phyloP scores from a whole-genome alignment of 805 yeast species.

The Suhomyces pyralidae region DNA sequence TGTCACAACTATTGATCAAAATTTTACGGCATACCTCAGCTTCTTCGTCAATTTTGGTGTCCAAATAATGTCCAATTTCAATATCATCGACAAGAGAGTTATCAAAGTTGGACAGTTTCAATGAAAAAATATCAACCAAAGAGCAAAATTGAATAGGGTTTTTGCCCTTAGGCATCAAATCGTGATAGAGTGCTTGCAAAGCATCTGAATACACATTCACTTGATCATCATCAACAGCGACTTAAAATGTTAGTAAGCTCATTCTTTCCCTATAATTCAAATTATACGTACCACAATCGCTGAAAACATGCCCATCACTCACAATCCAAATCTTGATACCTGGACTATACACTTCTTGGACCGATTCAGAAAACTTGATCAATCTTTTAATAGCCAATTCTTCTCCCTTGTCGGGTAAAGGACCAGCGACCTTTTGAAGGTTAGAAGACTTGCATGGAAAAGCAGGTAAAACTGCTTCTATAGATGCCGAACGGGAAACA shows the following conservation, averaged over 20 bases:
- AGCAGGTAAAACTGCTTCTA: constrained; percentile 61
- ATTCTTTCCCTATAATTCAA: background rate
- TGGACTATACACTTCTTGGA: constrained; percentile 45
- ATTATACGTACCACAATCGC: constrained; percentile 42
- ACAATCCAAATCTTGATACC: constrained; percentile 57
- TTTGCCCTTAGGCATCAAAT: constrained; percentile 28
- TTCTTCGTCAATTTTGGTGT: constrained; percentile 29
- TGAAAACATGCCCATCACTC: constrained; percentile 64
- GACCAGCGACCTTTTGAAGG: constrained; percentile 46
- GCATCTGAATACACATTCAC: constrained; percentile 48
- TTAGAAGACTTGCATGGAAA: constrained; percentile 67
- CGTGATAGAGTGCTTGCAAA: constrained; percentile 42
- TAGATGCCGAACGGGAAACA: constrained; percentile 44
- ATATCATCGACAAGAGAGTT: constrained; percentile 17
- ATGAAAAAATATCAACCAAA: constrained; percentile 33
- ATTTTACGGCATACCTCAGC: constrained; percentile 38
- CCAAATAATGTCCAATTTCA: constrained; percentile 28
- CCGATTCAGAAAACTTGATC: constrained; percentile 26
- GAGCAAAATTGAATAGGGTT: constrained; percentile 31
- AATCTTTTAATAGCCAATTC: constrained; percentile 32
- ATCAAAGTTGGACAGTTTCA: constrained; percentile 14
- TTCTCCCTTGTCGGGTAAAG: constrained; percentile 53
- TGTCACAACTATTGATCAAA: constrained; percentile 36
- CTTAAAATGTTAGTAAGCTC: constrained; percentile 14
- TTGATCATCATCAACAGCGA: constrained; percentile 56